Evolutionary conservation across 1,139 yeast species (phyloP), one percentile per base, ranked within the genome.

Genomic region (Geotrichum aggregatum): DNA sequence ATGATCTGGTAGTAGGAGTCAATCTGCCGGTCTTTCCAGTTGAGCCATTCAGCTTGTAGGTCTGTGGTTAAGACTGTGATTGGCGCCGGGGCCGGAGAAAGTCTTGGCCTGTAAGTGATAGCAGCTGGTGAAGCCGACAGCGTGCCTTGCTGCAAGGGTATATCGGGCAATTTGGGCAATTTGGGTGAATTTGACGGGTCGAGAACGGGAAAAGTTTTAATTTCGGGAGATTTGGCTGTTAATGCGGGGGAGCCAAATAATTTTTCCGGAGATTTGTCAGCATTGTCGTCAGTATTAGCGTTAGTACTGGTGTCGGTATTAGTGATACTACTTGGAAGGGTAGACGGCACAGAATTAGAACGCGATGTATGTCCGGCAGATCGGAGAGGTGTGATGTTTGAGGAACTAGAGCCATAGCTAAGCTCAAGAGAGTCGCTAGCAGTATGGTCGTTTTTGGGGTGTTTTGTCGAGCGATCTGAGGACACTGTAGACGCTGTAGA

Each of bases 1-100:
- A 71, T 63, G 38, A 62, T 60, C 53, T 65, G 65, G 58, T 71
- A 72, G 57, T 72, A 72, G 30, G 62, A 58, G 56, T 69, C 73
- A 43, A 72, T 63, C 36, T 60, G 63, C 18, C 63, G 60, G 40
- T 70, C 71, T 54, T 67, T 67, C 66, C 70, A 66, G 28, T 63
- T 39, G 30, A 10, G 30, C 42, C 42, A 39, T 5, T 19, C 14
- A 4, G 4, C 38, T 4, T 5, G 18, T 24, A 24, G 28, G 5
- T 8, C 7, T 24, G 5, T 5, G 28, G 28, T 24, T 24, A 5
- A 24, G 7, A 24, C 28, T 24, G 5, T 5, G 7, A 24, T 24
- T 24, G 5, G 28, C 28, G 28, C 8, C 8, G 28, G 28, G 8
- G 28, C 28, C 8, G 28, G 28, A 8, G 28, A 24, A 24, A 24